Evolutionary conservation across 1,284 basidiomycete species (phyloP).

Genomic region (Pulveroboletus ridleyi): DNA sequence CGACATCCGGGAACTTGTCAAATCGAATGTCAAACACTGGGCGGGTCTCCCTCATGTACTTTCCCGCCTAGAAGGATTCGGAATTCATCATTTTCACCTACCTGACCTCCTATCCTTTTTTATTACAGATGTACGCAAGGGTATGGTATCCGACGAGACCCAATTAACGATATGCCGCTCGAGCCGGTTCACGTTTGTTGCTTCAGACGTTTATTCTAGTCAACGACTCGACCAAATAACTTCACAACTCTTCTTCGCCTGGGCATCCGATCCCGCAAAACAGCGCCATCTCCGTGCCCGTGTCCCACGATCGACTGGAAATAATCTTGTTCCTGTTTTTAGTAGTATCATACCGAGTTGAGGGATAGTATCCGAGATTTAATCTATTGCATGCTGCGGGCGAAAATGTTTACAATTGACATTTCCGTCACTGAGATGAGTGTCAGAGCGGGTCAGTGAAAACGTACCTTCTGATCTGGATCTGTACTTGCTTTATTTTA

Average conservation of each 20-base stretch:
- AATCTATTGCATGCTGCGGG: conserved; percentile 34
- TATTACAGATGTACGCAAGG: conserved; percentile 33
- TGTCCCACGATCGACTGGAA: conserved; percentile 2
- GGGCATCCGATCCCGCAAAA: conserved; percentile 1
- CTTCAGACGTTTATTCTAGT: not conserved
- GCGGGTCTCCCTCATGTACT: conserved; percentile 30
- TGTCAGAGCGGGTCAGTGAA: conserved; percentile 23
- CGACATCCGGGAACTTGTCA: conserved; percentile 29
- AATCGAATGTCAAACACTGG: conserved; percentile 39
- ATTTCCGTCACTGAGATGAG: conserved; percentile 81
- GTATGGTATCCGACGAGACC: conserved; percentile 22
- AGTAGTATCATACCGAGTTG: not conserved
- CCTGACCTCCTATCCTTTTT: conserved; percentile 40
- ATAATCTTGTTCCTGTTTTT: too few relatives aligned
- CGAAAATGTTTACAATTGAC: conserved; percentile 92
- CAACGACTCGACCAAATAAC: conserved; percentile 5
- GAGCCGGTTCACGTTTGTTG: conserved; percentile 27
- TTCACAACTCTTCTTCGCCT: conserved; percentile 6
- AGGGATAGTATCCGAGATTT: not conserved
- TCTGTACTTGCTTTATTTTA: too few relatives aligned
- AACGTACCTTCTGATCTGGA: conserved; percentile 82
- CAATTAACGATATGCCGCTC: conserved; percentile 12
- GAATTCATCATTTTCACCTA: conserved; percentile 40
- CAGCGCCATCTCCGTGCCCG: not conserved
- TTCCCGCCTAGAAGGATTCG: conserved; percentile 43